Evolutionary conservation across 2,329 filamentous ascomycete species (phyloP).

Genomic region (Stylonectria norvegica): DNA sequence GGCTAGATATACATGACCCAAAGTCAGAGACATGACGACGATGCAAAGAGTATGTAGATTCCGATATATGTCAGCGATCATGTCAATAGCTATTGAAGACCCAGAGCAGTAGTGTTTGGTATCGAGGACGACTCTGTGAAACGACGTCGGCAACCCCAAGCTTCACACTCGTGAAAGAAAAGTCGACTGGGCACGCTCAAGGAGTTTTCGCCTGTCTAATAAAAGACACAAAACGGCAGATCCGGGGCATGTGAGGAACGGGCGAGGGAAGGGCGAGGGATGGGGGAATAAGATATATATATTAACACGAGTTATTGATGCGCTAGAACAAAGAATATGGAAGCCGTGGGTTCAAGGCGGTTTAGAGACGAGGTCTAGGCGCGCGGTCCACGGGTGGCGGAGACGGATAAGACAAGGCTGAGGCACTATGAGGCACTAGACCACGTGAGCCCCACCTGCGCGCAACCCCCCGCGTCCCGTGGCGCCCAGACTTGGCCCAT

Average conservation of each 20-base stretch:
- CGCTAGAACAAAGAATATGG: slow-evolving; percentile 7
- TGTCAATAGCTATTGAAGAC: slow-evolving; percentile 3
- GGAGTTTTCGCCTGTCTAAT: no score
- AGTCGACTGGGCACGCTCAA: neutral
- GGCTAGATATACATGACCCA: no score
- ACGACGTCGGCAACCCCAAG: neutral
- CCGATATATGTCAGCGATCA: no score
- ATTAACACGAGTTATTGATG: neutral
- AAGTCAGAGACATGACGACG: no score
- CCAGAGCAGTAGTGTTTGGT: neutral
- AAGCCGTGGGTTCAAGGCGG: slow-evolving; percentile 7
- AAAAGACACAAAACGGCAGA: no score
- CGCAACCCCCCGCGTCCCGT: no score
- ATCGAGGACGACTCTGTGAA: neutral
- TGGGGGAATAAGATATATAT: slow-evolving; percentile 9
- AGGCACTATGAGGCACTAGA: no score
- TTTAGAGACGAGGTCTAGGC: no score
- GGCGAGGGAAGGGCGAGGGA: slow-evolving; percentile 1
- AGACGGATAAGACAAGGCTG: no score
- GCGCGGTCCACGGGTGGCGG: neutral
- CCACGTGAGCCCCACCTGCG: no score
- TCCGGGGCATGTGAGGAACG: no score
- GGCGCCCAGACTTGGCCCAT: slow-evolving; percentile 5
- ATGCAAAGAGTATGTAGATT: no score
- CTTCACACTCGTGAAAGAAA: neutral